These are phyloP conservation scores for Ophiostoma montium DNA, from an alignment of 2,329 filamentous ascomycete species.

Conservation along the genomic window DNA sequence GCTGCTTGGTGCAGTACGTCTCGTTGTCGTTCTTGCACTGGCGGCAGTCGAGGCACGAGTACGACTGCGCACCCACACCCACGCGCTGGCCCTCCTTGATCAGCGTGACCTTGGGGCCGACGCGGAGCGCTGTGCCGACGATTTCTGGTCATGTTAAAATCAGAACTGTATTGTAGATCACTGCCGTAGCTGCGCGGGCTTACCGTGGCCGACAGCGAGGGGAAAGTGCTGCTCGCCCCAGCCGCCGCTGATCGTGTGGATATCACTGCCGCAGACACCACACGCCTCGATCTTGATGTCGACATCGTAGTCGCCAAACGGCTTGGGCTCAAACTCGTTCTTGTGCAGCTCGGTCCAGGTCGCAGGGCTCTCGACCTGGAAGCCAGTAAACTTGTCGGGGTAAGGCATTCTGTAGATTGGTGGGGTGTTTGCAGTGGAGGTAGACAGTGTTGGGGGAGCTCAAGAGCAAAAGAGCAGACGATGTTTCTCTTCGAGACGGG, in stretches of 20 bases:
- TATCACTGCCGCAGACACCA: constrained; percentile 59
- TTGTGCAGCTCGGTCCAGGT: constrained; percentile 50
- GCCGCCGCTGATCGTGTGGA: constrained; percentile 55
- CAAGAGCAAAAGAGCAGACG: no score
- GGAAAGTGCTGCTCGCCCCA: constrained; percentile 51
- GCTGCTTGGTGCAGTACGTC: constrained; percentile 50
- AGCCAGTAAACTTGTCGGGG: constrained; percentile 46
- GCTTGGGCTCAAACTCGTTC: constrained; percentile 68
- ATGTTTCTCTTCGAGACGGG: no score
- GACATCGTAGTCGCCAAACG: constrained; percentile 75
- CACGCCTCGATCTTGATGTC: constrained; percentile 78
- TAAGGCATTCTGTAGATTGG: constrained; percentile 34
- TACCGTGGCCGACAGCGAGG: constrained; percentile 53
- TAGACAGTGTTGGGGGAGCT: neutral
- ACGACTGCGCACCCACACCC: constrained; percentile 54
- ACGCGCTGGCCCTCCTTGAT: constrained; percentile 50
- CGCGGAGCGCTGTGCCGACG: constrained; percentile 51
- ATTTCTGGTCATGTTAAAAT: constrained; percentile 40
- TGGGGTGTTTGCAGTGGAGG: neutral
- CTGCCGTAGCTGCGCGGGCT: neutral
- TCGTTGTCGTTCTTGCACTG: constrained; percentile 53
- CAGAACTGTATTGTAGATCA: no score
- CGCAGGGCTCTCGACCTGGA: constrained; percentile 41
- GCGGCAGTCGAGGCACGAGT: constrained; percentile 49
- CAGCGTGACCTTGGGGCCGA: constrained; percentile 48